These are phyloP conservation scores for Funneliformis mosseae DNA, from an alignment of 192 early-diverging fungal species.

Conservation along the genomic window DNA sequence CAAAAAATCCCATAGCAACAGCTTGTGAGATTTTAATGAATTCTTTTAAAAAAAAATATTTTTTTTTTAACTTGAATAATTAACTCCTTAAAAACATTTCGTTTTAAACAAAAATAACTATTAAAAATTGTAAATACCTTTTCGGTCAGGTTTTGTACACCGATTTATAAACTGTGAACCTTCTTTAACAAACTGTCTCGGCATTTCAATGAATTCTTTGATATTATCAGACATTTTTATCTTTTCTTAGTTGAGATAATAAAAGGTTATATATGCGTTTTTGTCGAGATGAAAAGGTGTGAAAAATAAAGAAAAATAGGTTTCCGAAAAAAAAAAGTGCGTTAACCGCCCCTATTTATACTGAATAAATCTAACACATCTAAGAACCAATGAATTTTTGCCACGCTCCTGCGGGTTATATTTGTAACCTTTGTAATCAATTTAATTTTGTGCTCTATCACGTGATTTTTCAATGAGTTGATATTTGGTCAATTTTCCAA, in stretches of 20 bases:
- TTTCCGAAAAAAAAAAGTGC: neutral
- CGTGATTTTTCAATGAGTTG: too few relatives aligned
- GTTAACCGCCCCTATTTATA: neutral
- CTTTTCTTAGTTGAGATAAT: neutral
- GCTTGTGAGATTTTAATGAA: conserved; percentile 93
- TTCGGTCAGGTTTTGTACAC: conserved; percentile 96
- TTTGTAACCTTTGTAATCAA: too few relatives aligned
- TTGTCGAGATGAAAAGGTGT: neutral
- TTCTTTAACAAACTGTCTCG: conserved; percentile 92
- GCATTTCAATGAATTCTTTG: conserved; percentile 68
- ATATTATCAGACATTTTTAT: conserved; percentile 30
- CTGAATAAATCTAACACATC: neutral
- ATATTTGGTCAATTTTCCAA: too few relatives aligned
- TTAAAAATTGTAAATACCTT: conserved; percentile 61
- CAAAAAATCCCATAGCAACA: conserved; percentile 91
- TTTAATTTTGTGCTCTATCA: too few relatives aligned
- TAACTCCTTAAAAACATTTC: neutral
- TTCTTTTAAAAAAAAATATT: conserved; percentile 57
- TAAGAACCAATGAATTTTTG: neutral
- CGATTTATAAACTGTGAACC: conserved; percentile 89
- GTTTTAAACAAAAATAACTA: too few relatives aligned
- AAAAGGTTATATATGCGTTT: neutral
- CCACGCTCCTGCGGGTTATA: too few relatives aligned
- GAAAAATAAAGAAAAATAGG: neutral
- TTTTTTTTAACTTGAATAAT: neutral